phyloP scores from a whole-genome alignment of 768 basidiomycete genomes.

The Leccinum truebloodii region DNA sequence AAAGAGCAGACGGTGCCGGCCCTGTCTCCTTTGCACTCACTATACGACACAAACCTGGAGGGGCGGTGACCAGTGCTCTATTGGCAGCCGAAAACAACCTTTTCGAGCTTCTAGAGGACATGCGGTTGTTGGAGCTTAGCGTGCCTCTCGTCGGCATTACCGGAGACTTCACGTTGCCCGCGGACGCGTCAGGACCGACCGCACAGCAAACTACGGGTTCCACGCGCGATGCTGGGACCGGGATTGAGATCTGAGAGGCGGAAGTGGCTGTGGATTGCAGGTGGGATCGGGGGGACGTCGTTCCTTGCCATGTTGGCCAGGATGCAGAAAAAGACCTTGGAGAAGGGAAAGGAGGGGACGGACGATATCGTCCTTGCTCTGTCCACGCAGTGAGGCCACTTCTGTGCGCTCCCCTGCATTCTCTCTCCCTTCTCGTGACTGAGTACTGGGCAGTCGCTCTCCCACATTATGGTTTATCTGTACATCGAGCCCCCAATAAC shows the following conservation, averaged over 20 bases:
- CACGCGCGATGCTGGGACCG: neutral
- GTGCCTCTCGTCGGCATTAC: slow-evolving; percentile 52
- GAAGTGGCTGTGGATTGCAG: slow-evolving; percentile 55
- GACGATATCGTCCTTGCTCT: slow-evolving; percentile 47
- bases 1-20: neutral
- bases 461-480: too few relatives aligned
- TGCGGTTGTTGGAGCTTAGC: slow-evolving; percentile 38
- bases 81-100: slow-evolving; percentile 50
- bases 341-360: neutral
- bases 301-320: slow-evolving; percentile 56
- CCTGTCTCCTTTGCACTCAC: slow-evolving; percentile 44
- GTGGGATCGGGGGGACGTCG: slow-evolving; percentile 67
- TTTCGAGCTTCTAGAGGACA: slow-evolving; percentile 39
- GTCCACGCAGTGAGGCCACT: slow-evolving; percentile 36
- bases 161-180: slow-evolving; percentile 50
- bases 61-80: slow-evolving; percentile 53
- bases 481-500: too few relatives aligned
- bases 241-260: neutral
- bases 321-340: slow-evolving; percentile 2
- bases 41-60: slow-evolving; percentile 57
- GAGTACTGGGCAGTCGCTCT: too few relatives aligned
- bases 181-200: neutral
- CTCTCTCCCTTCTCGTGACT: too few relatives aligned
- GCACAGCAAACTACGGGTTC: neutral
- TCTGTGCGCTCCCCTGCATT: too few relatives aligned